These are phyloP conservation scores for Ceriops decandra DNA, from an alignment of 345 rosid species.

Conservation along the genomic window DNA sequence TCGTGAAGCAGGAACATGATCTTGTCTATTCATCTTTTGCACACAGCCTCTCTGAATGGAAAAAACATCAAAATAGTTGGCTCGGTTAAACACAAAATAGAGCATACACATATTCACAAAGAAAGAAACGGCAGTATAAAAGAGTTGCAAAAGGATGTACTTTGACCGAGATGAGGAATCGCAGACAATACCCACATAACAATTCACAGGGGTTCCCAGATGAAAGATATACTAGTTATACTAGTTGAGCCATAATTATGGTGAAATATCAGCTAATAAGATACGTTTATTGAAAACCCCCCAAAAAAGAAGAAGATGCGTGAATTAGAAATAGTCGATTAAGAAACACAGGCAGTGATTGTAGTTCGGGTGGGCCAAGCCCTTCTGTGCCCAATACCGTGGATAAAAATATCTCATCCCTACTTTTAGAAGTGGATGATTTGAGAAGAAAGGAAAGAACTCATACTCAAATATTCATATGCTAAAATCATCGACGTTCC, in stretches of 20 bases:
- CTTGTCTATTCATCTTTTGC: slow-evolving; percentile 49
- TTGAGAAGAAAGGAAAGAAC: slow-evolving; percentile 16
- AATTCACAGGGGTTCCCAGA: too few relatives aligned
- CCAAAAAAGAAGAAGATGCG: background rate
- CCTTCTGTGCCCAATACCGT: background rate
- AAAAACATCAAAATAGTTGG: slow-evolving; percentile 8
- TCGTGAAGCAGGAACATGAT: background rate
- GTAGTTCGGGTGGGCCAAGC: too few relatives aligned
- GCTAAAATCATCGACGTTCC: slow-evolving; percentile 97
- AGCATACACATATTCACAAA: background rate
- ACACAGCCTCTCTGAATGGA: slow-evolving; percentile 69
- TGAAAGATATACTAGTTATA: too few relatives aligned
- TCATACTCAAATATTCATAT: slow-evolving; percentile 94
- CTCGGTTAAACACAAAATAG: slow-evolving; percentile 1
- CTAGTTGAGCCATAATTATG: too few relatives aligned
- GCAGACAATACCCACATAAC: too few relatives aligned
- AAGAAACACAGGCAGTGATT: too few relatives aligned
- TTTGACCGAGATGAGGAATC: background rate
- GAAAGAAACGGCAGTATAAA: too few relatives aligned
- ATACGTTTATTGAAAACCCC: too few relatives aligned
- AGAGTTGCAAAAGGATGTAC: too few relatives aligned
- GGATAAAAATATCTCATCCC: background rate
- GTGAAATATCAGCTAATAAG: too few relatives aligned
- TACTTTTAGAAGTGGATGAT: background rate
- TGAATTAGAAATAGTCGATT: too few relatives aligned